Percentiles rank a stretch among this genome's conserved stretches.
These are phyloP conservation scores for Collybia mongolica DNA, from an alignment of 768 basidiomycete genomes.

Conservation along the genomic window DNA sequence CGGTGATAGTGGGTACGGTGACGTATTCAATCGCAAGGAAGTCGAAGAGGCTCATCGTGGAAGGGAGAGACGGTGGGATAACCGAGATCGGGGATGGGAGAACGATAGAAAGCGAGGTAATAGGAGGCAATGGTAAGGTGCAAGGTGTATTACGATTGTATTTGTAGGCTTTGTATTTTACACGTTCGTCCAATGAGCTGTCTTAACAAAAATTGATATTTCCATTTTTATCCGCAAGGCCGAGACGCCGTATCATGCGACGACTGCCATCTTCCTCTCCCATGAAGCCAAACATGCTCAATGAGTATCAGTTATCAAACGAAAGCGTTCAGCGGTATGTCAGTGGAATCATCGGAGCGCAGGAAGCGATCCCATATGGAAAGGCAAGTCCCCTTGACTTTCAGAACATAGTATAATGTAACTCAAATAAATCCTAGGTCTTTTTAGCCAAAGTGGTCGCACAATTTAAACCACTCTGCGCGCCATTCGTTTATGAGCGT, in stretches of 20 bases:
- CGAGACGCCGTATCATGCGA: background rate
- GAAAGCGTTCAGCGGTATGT: constrained; percentile 1
- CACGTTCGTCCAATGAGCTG: background rate
- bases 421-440: no score
- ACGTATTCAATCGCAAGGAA: constrained; percentile 68
- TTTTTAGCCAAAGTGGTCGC: background rate
- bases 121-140: constrained; percentile 13
- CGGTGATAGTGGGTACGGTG: constrained; percentile 57
- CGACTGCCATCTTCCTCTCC: background rate
- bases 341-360: background rate
- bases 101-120: constrained; percentile 17
- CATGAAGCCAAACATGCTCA: background rate
- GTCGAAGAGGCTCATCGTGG: constrained; percentile 71
- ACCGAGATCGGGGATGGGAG: constrained; percentile 11
- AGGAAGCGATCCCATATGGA: constrained; percentile 8
- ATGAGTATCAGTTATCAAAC: background rate
- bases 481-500: background rate
- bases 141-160: background rate
- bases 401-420: no score
- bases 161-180: background rate
- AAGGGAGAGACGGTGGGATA: constrained; percentile 34
- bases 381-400: constrained; percentile 1
- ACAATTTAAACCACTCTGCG: background rate
- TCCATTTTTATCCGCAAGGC: no score
- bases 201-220: no score